Evolutionary conservation across 441 rosid species (phyloP).

Genomic region (Brassica hybrid): DNA sequence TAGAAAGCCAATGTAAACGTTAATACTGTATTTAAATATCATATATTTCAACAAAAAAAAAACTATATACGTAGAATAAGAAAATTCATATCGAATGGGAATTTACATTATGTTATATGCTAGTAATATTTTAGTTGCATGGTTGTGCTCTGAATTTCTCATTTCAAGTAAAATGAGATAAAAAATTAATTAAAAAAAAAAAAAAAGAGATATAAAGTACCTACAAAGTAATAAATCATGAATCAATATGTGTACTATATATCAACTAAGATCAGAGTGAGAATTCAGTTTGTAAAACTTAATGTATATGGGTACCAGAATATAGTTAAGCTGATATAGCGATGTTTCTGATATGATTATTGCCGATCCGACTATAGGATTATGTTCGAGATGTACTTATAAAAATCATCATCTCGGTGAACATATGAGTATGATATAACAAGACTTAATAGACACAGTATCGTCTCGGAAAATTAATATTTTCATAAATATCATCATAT

Average conservation of each 20-base stretch:
- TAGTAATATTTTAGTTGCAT: neutral
- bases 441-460: neutral
- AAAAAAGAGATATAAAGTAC: neutral
- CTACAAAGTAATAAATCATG: neutral
- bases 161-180: neutral
- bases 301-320: no score
- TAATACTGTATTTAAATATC: neutral
- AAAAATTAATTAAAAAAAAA: no score
- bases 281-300: no score
- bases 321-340: no score
- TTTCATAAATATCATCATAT: no score
- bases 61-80: neutral
- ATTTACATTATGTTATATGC: neutral
- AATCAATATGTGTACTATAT: no score
- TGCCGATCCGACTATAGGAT: neutral
- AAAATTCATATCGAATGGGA: neutral
- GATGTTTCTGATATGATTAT: no score
- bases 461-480: no score
- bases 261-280: no score
- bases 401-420: neutral
- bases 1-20: neutral
- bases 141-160: neutral
- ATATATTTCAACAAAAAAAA: no score
- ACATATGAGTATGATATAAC: neutral
- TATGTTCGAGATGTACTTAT: neutral